phyloP scores from a whole-genome alignment of 2,329 filamentous ascomycete species.

The Emergomyces orientalis region DNA sequence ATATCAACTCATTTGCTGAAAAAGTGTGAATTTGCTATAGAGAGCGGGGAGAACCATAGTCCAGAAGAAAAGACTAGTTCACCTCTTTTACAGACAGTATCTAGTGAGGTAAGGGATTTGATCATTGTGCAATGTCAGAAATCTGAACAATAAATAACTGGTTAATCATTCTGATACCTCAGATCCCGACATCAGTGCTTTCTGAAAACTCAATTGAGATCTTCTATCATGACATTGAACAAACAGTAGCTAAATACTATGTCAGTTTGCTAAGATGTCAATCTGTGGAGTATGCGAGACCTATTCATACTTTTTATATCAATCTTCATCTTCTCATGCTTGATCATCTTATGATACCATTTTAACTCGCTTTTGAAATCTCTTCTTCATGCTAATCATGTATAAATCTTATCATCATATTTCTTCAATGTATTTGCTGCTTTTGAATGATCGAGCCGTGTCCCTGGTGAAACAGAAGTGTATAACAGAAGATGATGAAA shows the following conservation, averaged over 20 bases:
- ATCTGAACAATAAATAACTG: not conserved
- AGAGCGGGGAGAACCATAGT: not conserved
- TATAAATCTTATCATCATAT: conserved; percentile 11
- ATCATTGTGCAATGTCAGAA: not conserved
- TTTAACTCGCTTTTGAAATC: not conserved
- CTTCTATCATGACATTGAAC: conserved; percentile 11
- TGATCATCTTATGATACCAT: not conserved
- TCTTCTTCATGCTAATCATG: not conserved
- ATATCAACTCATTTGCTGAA: conserved; percentile 7
- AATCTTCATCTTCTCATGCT: not conserved
- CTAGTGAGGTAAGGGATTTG: not conserved
- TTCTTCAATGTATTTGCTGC: conserved; percentile 9
- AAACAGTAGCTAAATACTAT: conserved; percentile 7
- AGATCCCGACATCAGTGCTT: conserved; percentile 7
- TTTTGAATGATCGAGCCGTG: conserved; percentile 6
- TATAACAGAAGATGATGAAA: conserved; percentile 7
- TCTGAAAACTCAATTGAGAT: conserved; percentile 5
- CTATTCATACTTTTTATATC: not conserved
- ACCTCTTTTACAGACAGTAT: not conserved
- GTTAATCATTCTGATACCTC: not conserved
- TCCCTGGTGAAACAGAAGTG: conserved; percentile 5
- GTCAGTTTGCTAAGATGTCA: not conserved
- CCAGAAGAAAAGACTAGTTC: not conserved
- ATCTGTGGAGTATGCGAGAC: conserved; percentile 1
- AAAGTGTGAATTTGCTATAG: not conserved